A percentile compares a stretch with the other conserved stretches of the same genome.
Evolutionary conservation across 805 yeast species (phyloP).

Genomic region (Monosporozyma yasuniensis): DNA sequence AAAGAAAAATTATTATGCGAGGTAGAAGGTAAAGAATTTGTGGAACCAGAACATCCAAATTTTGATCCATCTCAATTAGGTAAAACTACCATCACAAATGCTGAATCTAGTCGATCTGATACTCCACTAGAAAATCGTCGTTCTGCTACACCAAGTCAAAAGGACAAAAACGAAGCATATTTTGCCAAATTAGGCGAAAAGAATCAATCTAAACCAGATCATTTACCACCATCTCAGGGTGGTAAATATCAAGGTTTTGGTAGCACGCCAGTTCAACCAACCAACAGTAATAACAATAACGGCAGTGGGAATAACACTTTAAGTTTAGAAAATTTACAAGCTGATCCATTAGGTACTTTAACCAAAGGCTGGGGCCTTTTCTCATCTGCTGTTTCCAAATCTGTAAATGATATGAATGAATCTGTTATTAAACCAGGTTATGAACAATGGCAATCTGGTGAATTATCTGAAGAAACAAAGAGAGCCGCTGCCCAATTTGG

Average conservation of each 20-base stretch:
- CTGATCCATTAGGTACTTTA: constrained; percentile 85
- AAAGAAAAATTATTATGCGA: constrained; percentile 69
- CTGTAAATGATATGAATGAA: constrained; percentile 79
- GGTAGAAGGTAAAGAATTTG: constrained; percentile 65
- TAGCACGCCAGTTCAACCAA: constrained; percentile 43
- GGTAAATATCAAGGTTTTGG: constrained; percentile 93
- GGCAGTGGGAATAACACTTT: constrained; percentile 30
- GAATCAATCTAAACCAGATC: constrained; percentile 64
- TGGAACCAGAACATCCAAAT: constrained; percentile 50
- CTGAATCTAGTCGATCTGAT: constrained; percentile 9
- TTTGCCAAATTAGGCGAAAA: constrained; percentile 70
- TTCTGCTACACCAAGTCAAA: constrained; percentile 36
- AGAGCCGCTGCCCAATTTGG: constrained; percentile 97
- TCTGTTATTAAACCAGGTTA: constrained; percentile 86
- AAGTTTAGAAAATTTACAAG: constrained; percentile 59
- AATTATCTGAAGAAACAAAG: constrained; percentile 69
- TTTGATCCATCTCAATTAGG: constrained; percentile 24
- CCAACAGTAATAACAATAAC: constrained; percentile 14
- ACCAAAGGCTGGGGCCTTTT: constrained; percentile 92
- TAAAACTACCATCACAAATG: not conserved
- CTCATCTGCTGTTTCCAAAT: constrained; percentile 74
- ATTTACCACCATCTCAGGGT: constrained; percentile 87
- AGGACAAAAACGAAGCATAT: constrained; percentile 66
- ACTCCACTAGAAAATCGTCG: constrained; percentile 36
- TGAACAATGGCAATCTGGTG: constrained; percentile 62